Evolutionary conservation across 257 asterid genomes (phyloP), one percentile per base, ranked within the genome.

Genomic region (Petunia axillaris): DNA sequence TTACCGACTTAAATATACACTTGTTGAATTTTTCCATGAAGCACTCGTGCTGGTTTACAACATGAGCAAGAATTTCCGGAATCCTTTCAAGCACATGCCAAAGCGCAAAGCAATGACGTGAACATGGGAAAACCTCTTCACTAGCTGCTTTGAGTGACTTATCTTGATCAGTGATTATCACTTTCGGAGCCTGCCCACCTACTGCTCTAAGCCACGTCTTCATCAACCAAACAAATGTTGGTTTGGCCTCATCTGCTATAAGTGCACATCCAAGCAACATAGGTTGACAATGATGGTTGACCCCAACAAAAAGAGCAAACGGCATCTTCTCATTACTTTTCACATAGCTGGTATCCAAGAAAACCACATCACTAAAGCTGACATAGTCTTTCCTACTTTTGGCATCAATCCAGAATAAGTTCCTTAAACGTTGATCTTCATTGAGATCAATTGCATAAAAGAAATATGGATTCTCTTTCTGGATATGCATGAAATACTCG

Each of bases 211-310:
- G 93, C 99, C 99, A 95, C 76, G 98, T 90, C 90, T 95, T 95
- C 94, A 95, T 86, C 80, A 95, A 87, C 99, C 99, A 95, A 66
- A 91, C 92, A 84, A 87, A 88, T 63, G 97, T 92, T 1, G 95
- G 86, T 82, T 85, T 90, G 44, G 90, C 86, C 81, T 93, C 98
- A 87, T 95, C 98, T 6, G 91, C 98, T 73, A 93, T 75, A 71
- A 95, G 80, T 11, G 93, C 97, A 86, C 97, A 91, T 81, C 98
- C 99, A 84, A 95, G 90, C 85, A 92, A 84, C 89, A 95, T 87
- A 62, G 98, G 97, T 86, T 93, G 99, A 82, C 82, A 93, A 84
- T 95, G 99, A 91, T 95, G 96, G 91, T 95, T 95, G 87, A 91
- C 98, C 52, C 99, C 99, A 65, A 93, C 81, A 83, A 95, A 90